These are phyloP conservation scores for Sporisorium sorghi DNA, from an alignment of 1,284 basidiomycete genomes.

Conservation along the genomic window DNA sequence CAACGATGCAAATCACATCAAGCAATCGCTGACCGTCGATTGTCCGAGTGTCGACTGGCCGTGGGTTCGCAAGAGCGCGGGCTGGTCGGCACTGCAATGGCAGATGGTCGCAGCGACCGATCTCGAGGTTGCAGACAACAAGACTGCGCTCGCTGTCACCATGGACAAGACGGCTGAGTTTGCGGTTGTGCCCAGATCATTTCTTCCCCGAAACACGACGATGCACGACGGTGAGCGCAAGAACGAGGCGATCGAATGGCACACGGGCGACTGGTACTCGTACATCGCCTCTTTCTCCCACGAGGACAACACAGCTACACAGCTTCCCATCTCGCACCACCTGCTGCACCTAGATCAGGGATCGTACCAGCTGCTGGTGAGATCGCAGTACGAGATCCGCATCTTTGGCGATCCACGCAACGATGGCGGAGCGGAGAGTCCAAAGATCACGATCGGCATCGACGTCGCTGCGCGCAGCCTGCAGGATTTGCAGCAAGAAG, in stretches of 20 bases:
- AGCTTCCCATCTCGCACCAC: conserved; percentile 32
- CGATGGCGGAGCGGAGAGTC: conserved; percentile 14
- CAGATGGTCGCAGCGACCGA: conserved; percentile 40
- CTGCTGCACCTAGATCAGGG: conserved; percentile 30
- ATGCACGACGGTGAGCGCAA: not conserved
- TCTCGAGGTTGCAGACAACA: conserved; percentile 23
- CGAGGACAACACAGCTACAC: conserved; percentile 1
- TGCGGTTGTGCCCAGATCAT: conserved; percentile 21
- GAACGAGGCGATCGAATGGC: conserved; percentile 34
- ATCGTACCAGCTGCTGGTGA: conserved; percentile 34
- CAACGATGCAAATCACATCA: not conserved
- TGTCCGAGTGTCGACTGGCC: conserved; percentile 42
- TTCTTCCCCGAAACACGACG: not conserved
- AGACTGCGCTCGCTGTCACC: conserved; percentile 28
- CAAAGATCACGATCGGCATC: conserved; percentile 39
- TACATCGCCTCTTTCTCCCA: conserved; percentile 38
- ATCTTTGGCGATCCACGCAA: conserved; percentile 51
- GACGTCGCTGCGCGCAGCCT: conserved; percentile 22
- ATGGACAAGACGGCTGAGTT: conserved; percentile 47
- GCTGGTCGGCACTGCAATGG: conserved; percentile 52
- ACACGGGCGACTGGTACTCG: conserved; percentile 54
- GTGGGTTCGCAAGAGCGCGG: conserved; percentile 38
- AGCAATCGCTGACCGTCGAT: conserved; percentile 33
- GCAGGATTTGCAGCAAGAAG: not conserved
- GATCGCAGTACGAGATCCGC: conserved; percentile 51